phyloP scores from a whole-genome alignment of 1,284 basidiomycete genomes.

The Trichosporon asahii region DNA sequence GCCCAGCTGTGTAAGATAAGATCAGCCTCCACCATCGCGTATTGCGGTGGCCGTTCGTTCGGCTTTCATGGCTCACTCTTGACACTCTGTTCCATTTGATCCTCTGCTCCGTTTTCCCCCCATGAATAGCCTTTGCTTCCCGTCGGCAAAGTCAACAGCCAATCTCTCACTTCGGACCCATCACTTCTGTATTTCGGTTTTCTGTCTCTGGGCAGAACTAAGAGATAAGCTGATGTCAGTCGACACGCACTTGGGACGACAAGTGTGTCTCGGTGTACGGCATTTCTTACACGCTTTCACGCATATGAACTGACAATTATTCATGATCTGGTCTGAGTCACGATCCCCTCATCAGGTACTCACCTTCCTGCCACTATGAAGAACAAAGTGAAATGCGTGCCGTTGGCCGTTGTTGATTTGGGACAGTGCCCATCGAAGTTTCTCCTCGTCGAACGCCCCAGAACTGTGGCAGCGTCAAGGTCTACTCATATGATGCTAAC shows the following conservation, averaged over 20 bases:
- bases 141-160: slow-evolving; percentile 37
- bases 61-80: slow-evolving; percentile 32
- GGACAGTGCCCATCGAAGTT: slow-evolving; percentile 3
- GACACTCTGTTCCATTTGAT: slow-evolving; percentile 34
- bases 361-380: slow-evolving; percentile 14
- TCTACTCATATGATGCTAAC: background rate
- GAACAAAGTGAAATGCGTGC: slow-evolving; percentile 12
- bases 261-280: background rate
- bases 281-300: no score
- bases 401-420: background rate
- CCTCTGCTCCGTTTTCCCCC: slow-evolving; percentile 40
- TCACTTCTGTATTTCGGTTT: slow-evolving; percentile 16
- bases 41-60: no score
- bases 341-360: background rate
- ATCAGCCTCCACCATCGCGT: slow-evolving; percentile 15
- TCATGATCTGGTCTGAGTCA: background rate
- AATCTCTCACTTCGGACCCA: slow-evolving; percentile 34
- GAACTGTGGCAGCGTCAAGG: background rate
- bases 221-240: slow-evolving; percentile 30
- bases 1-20: slow-evolving; percentile 21
- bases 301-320: background rate
- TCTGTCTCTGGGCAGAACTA: slow-evolving; percentile 27
- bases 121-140: slow-evolving; percentile 32
- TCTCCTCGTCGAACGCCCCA: slow-evolving; percentile 13
- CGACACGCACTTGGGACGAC: background rate